These are phyloP conservation scores for Xylariomycetidae sp. DNA, from an alignment of 2,329 filamentous ascomycete genomes.

Conservation along the genomic window DNA sequence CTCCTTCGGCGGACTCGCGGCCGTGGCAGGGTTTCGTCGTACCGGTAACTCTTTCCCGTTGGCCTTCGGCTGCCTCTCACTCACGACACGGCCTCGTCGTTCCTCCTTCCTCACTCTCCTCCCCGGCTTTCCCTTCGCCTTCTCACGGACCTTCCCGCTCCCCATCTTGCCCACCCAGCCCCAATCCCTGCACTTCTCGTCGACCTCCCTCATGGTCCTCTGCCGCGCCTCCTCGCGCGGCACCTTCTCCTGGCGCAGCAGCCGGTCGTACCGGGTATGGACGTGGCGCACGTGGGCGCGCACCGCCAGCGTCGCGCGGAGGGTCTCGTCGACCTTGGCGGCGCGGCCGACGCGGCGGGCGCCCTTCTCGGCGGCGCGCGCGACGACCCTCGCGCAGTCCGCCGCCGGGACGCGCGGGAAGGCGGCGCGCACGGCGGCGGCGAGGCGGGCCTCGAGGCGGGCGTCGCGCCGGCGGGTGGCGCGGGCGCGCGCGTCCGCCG, in stretches of 20 bases:
- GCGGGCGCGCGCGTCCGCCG: constrained; percentile 24
- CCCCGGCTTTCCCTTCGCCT: too few relatives aligned
- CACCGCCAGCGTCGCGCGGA: constrained; percentile 40
- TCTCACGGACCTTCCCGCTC: too few relatives aligned
- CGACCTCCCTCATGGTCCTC: too few relatives aligned
- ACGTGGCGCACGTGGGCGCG: constrained; percentile 42
- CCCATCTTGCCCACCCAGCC: too few relatives aligned
- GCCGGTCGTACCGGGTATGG: constrained; percentile 40
- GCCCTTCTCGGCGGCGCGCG: constrained; percentile 37
- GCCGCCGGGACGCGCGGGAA: constrained; percentile 35
- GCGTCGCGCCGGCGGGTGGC: constrained; percentile 30
- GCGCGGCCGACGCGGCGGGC: constrained; percentile 43
- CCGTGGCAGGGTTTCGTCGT: too few relatives aligned
- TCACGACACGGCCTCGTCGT: too few relatives aligned
- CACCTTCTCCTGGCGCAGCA: constrained; percentile 20
- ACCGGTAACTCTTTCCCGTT: too few relatives aligned
- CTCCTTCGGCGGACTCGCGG: too few relatives aligned
- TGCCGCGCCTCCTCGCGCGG: constrained; percentile 4
- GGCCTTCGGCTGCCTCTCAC: too few relatives aligned
- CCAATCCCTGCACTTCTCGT: too few relatives aligned
- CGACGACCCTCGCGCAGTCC: constrained; percentile 29
- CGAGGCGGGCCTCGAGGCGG: constrained; percentile 26
- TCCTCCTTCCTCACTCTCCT: too few relatives aligned
- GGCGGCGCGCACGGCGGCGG: constrained; percentile 26
- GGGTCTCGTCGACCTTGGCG: constrained; percentile 28